Base-by-base conservation (phyloP, 805 yeast genomes). In the Saturnispora silvae region DNA sequence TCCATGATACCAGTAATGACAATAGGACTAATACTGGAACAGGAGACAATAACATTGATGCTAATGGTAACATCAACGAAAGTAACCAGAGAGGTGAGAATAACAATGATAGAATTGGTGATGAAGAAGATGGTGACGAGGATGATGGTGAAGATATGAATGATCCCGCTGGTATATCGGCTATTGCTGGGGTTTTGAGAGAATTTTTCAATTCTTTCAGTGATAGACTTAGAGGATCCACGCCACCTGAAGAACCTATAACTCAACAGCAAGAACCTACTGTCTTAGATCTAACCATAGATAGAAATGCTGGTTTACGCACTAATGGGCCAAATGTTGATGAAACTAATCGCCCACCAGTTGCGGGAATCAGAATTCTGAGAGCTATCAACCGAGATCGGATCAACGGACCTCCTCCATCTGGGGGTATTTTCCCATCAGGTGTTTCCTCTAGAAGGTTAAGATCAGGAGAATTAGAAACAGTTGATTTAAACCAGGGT, bases 131-230 rank as follows among this genome's bases (percentile, higher is more conserved):
- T n/a, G n/a, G n/a, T n/a, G 7, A 7, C 10, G 28, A 28, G 5
- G 20, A 28, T 28, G 31, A 28, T 13, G 31, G 17, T n/a, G 16
- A 11, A 4, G 31, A 28, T 10, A 20, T 15, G n/a, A 20, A 16
- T 16, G 28, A 40, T 13, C 27, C 42, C 10, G 31, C 35, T 11
- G 45, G 42, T 9, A 20, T 41, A 22, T 35, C 31, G 14, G 29
- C 27, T 11, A 24, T 32, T 20, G 37, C 40, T 9, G 20, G 33
- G 10, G n/a, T 29, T 43, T 15, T 24, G 33, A 26, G 45, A 14
- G 42, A 37, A 18, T 33, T 33, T 10, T 28, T 25, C 17, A 31
- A 31, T 15, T 16, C 33, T 17, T 33, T 37, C 16, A 28, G 35
- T 3, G 40, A 31, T 16, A 31, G 35, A 15, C 31, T 37, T 31